Evolutionary conservation across 2,329 filamentous ascomycete species (phyloP), one percentile per base, ranked within the genome.

Genomic region (Botrytis pseudocinerea): DNA sequence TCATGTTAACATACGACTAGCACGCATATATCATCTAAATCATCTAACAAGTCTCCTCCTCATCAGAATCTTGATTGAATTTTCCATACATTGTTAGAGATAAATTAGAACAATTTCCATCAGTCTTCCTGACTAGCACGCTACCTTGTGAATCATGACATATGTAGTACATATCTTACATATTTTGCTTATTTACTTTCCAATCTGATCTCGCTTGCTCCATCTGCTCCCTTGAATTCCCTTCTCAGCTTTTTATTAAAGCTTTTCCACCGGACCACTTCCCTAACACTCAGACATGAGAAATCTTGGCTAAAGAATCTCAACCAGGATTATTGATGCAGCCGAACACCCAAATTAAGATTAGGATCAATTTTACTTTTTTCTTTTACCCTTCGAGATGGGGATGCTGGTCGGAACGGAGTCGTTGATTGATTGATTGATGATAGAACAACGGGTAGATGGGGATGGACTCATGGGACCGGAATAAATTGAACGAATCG

Each of bases 351-450:
- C 18, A 40, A 66, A 20, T 57, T 66, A 66, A 66, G 64, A 66
- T 66, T 66, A 48, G 38, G 51, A 12, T 40, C 46, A 66, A 66
- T 66, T 48, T 65, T 16, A 28, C n/a, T 64, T 64, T 46, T 32
- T 22, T 14, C 32, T 64, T 28, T 22, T 20, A 10, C 35, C 28
- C 22, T 38, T 61, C 1, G n/a, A 51, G 32, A 51, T 40, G 63
- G 44, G 44, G 25, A 62, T 32, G n/a, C 10, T 35, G 1, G 25
- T 35, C 8, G 51, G 51, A 8, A 65, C 35, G 44, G 22, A 65
- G 20, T 28, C 22, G 20, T 44, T 42, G 40, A 44, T 28, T 18
- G 61, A 22, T 60, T 9, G 28, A 44, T 42, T 32, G 40, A 46
- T 40, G 35, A 54, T n/a, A n/a, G 48, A 38, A 10, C 35, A 10